Percentiles rank a stretch among this genome's conserved stretches.
phyloP scores from a whole-genome alignment of 2,329 filamentous ascomycete species.

The Phaeosphaeriaceae sp. region DNA sequence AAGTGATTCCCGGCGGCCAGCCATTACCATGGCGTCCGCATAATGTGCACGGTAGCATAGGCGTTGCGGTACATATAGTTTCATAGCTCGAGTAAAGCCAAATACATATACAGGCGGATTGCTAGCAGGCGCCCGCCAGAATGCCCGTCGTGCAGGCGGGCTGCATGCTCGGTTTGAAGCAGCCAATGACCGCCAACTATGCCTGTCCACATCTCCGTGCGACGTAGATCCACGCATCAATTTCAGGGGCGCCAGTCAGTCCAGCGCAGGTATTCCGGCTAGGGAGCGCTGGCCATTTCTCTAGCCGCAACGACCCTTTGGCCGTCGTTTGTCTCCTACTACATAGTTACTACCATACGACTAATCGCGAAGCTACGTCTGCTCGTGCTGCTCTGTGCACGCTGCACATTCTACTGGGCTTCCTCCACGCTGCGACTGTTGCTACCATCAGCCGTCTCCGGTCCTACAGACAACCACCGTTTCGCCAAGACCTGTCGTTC shows the following conservation, averaged over 20 bases:
- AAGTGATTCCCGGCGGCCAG: neutral
- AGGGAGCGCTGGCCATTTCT: neutral
- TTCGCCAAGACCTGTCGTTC: slow-evolving; percentile 1
- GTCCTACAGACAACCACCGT: neutral
- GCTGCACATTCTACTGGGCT: neutral
- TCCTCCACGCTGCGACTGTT: neutral
- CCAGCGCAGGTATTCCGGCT: slow-evolving; percentile 8
- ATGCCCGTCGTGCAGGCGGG: neutral
- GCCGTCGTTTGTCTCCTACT: neutral
- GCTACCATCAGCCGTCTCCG: neutral
- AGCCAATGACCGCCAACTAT: slow-evolving; percentile 17
- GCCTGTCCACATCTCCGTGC: neutral
- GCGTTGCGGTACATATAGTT: neutral
- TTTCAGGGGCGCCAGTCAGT: slow-evolving; percentile 21
- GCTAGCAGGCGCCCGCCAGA: neutral
- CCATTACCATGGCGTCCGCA: neutral
- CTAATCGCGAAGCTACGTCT: neutral
- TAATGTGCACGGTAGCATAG: neutral
- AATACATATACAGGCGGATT: neutral
- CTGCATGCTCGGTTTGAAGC: slow-evolving; percentile 11
- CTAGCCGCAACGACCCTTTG: neutral
- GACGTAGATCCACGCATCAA: slow-evolving; percentile 16
- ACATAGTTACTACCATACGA: neutral
- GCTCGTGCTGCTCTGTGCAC: neutral
- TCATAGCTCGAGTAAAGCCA: neutral